Base-by-base conservation (phyloP, 306 rosid genomes). In the Mimosa bimucronata region DNA sequence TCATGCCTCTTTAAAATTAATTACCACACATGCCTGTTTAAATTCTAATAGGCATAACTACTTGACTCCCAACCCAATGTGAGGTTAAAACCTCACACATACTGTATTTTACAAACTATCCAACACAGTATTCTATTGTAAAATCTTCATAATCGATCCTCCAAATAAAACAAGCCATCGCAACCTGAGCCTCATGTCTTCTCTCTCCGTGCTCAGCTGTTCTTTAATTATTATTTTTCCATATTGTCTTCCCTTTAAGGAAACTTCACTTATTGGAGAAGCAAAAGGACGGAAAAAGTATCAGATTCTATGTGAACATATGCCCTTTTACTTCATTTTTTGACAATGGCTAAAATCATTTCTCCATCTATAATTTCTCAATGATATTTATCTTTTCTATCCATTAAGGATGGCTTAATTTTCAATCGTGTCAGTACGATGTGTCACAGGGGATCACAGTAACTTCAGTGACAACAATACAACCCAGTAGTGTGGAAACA, bases 161-260 rank as follows among this genome's bases (percentile, higher is more conserved):
- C 76, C 76, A 61, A 23, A 46, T 75, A 41, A 78, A 81, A 7
- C 23, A 34, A 76, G 19, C 60, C 58, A 64, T 53, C 30, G 31
- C 76, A 70, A 66, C 73, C 74, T 65, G 60, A 31, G 81, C 28
- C 79, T 65, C 37, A 45, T 41, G 18, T 66, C 75, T 60, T 28
- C 40, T 73, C 81, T 75, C 67, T 73, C 69, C 67, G 50, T 2
- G 62, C 45, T 53, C 52, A 53, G 66, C 66, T 50, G 76, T 53
- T 67, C 42, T 66, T 75, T 58, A 74, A 53, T n/a, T 77, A 34
- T 34, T 34, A 34, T 6, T 74, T 44, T 44, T 75, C 37, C 73
- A 45, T 62, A 64, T 37, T 55, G 15, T 55, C 70, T 57, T 55
- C 53, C 45, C 50, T 29, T 55, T 52, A 21, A 23, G 14, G 72